Evolutionary conservation across 108 stramenopile genomes (phyloP).

Genomic region (Pseudonitzschia delicatissima): DNA sequence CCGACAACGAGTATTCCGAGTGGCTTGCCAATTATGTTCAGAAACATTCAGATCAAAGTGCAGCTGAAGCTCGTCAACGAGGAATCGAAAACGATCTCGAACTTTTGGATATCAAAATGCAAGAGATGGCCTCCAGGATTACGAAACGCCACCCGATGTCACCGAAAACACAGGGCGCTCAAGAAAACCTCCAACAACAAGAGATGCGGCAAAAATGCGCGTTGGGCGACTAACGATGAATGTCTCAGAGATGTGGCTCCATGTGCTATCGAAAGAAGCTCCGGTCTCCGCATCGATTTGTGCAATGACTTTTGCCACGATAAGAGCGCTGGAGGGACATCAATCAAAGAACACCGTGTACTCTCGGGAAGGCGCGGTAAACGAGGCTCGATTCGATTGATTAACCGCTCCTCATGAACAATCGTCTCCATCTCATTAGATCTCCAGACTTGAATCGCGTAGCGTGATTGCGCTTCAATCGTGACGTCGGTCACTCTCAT

Average conservation of each 20-base stretch:
- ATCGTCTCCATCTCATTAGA: too few relatives aligned
- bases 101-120: not conserved
- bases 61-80: not conserved
- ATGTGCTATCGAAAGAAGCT: not conserved
- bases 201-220: not conserved
- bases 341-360: too few relatives aligned
- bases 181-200: not conserved
- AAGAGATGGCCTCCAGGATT: not conserved
- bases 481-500: too few relatives aligned
- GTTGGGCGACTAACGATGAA: not conserved
- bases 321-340: not conserved
- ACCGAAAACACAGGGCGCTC: too few relatives aligned
- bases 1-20: not conserved
- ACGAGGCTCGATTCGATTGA: too few relatives aligned
- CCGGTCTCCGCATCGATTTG: not conserved
- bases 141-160: too few relatives aligned
- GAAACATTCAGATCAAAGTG: not conserved
- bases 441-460: too few relatives aligned
- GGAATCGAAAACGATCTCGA: constrained; percentile 12
- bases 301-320: constrained; percentile 1
- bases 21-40: not conserved
- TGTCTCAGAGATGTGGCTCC: not conserved
- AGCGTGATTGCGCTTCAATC: too few relatives aligned
- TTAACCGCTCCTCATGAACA: too few relatives aligned
- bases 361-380: too few relatives aligned